Evolutionary conservation across 2,329 filamentous ascomycete genomes (phyloP), one percentile per base, ranked within the genome.

Genomic region (Dactylellina haptotyla): DNA sequence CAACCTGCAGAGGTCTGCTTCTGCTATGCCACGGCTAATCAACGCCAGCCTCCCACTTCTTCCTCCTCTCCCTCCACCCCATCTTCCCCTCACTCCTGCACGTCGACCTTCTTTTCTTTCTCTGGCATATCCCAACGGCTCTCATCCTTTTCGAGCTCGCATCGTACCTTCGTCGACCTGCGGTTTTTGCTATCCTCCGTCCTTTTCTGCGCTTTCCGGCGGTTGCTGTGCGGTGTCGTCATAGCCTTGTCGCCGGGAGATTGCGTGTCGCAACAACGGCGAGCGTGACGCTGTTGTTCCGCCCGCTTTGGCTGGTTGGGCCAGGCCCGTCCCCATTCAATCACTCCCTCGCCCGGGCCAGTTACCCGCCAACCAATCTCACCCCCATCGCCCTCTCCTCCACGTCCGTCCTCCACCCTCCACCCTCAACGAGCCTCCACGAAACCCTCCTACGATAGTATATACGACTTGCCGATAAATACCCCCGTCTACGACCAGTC

Each of bases 221-320:
- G 16, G 16, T 45, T 14, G 1, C 26, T 61, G 34, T 39, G 26
- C 46, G 25, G 64, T 69, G 64, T 69, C 64, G 64, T 69, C 64
- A 69, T 69, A 69, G 56, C 45, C 64, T 46, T 69, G 46, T 58
- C 63, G 63, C 56, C 64, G 64, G 64, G 56, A 69, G 64, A 69
- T 69, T 69, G 64, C 64, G 64, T 69, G 64, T 69, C 56, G 56
- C 64, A 54, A 45, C 41, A 45, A n/a, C n/a, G 6, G 39, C n/a
- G 8, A 28, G 43, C 63, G 50, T 66, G 39, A 58, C 59, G 62
- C n/a, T n/a, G n/a, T n/a, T n/a, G n/a, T n/a, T n/a, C n/a, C n/a
- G n/a, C n/a, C n/a, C n/a, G n/a, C n/a, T n/a, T n/a, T n/a, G n/a
- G n/a, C n/a, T n/a, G n/a, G n/a, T n/a, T n/a, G n/a, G n/a, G n/a